Base-by-base conservation (phyloP, 345 rosid genomes). In the Cardamine resedifolia region DNA sequence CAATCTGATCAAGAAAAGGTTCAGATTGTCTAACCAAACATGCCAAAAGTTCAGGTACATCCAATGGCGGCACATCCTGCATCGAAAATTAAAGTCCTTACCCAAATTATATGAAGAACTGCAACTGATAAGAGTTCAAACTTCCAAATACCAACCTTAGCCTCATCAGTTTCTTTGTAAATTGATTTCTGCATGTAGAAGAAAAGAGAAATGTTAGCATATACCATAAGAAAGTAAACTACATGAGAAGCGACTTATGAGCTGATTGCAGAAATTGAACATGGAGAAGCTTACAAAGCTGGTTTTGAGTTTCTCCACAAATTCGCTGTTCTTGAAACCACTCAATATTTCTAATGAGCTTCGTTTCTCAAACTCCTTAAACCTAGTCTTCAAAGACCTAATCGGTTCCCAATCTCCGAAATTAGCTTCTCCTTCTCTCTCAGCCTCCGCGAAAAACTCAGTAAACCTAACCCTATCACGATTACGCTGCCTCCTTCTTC, bases 1-100 rank as follows among this genome's bases (percentile, higher is more conserved):
- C 97, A 70, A 95, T 83, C 72, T 95, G 97, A 83, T 95, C 97
- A 77, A 95, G 78, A 85, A 91, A 85, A 7, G 96, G 96, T 67
- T 77, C 96, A 36, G 97, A 91, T 66, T 91, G 97, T 68, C 91
- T 85, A 75, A 91, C 96, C 82, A 91, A 84, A 81, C 77, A 83
- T 64, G 97, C 99, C 66, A 95, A 81, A 66, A 95, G 95, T 70
- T 95, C 97, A 5, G 96, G 83, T 18, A 86, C 89, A 77, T 95
- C 96, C 82, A 91, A 64, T 7, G 96, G 96, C 0, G 85, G 93
- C 14, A 95, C 96, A 69, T 88, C 94, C 97, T 95, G 49, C 41
- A 74, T 47, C 23, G 4, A 21, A 58, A 20, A 9, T 30, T 27
- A 68, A n/a, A n/a, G n/a, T n/a, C n/a, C n/a, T n/a, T n/a, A n/a